These are phyloP conservation scores for Primulina huaijiensis DNA, from an alignment of 257 asterid species.

Conservation along the genomic window DNA sequence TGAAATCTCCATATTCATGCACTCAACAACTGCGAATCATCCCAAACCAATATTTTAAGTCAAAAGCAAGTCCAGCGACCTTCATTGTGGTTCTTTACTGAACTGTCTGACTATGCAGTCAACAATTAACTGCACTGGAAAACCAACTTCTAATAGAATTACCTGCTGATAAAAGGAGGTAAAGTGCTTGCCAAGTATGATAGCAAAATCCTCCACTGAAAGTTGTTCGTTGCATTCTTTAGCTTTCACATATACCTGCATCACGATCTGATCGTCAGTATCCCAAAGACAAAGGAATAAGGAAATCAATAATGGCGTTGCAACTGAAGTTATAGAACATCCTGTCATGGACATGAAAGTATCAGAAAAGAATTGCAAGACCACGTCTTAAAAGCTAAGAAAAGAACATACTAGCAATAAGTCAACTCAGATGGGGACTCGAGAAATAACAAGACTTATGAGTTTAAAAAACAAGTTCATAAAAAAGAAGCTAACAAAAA, in stretches of 20 bases:
- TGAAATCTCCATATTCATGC: constrained; percentile 10
- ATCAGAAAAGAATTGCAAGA: not conserved
- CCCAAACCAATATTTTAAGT: not conserved
- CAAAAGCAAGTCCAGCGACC: constrained; percentile 7
- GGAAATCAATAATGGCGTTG: not conserved
- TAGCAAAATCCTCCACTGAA: constrained; percentile 81
- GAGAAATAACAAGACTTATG: not conserved
- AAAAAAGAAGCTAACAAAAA: not conserved
- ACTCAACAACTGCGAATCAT: not conserved
- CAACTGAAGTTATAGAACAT: not conserved
- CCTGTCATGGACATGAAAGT: not conserved
- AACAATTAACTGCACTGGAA: not conserved
- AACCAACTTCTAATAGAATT: constrained; percentile 7
- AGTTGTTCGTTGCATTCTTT: constrained; percentile 68
- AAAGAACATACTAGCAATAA: not conserved
- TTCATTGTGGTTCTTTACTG: constrained; percentile 3
- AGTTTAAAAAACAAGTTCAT: not conserved
- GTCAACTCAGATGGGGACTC: not conserved
- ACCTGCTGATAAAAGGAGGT: constrained; percentile 76
- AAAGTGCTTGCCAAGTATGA: constrained; percentile 83
- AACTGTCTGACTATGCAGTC: not conserved
- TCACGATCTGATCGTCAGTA: constrained; percentile 16
- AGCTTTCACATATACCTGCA: constrained; percentile 92
- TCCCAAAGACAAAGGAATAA: not conserved
- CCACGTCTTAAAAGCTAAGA: not conserved